phyloP scores from a whole-genome alignment of 768 basidiomycete species.

The Leccinum pellstonianum region DNA sequence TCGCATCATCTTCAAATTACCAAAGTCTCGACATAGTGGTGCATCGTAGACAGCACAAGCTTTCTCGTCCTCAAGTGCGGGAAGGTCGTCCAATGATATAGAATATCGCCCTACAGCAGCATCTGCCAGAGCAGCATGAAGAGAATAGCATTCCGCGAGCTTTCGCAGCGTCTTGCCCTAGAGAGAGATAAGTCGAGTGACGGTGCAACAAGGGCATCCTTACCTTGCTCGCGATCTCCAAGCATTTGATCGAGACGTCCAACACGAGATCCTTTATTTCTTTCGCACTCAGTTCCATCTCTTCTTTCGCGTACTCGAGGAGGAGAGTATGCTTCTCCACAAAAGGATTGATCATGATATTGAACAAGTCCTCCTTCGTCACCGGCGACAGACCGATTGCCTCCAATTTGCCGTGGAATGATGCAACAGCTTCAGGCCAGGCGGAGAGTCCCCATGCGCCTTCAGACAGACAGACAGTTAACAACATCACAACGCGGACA shows the following conservation, averaged over 20 bases:
- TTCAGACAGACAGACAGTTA: slow-evolving; percentile 56
- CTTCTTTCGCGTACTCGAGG: slow-evolving; percentile 47
- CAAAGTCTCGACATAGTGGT: slow-evolving; percentile 55
- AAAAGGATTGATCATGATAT: slow-evolving; percentile 68
- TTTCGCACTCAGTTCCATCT: slow-evolving; percentile 41
- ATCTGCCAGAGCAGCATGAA: slow-evolving; percentile 43
- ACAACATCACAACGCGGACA: slow-evolving; percentile 72
- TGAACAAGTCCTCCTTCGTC: slow-evolving; percentile 55
- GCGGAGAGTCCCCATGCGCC: slow-evolving; percentile 27
- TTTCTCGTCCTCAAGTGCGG: slow-evolving; percentile 49
- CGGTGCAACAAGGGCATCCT: slow-evolving; percentile 2
- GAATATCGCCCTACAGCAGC: slow-evolving; percentile 52
- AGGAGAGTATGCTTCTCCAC: slow-evolving; percentile 55
- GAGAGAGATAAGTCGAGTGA: slow-evolving; percentile 10
- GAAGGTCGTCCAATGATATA: slow-evolving; percentile 54
- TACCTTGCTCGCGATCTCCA: slow-evolving; percentile 59
- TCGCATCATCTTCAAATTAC: slow-evolving; percentile 32
- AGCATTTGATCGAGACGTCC: slow-evolving; percentile 58
- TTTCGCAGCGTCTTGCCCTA: slow-evolving; percentile 67
- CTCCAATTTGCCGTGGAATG: slow-evolving; percentile 52
- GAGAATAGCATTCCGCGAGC: slow-evolving; percentile 48
- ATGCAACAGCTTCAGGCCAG: slow-evolving; percentile 24
- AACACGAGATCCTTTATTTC: slow-evolving; percentile 49
- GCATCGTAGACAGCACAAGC: slow-evolving; percentile 46
- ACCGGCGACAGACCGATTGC: slow-evolving; percentile 54